Evolutionary conservation across 192 early-diverging fungal genomes (phyloP), one percentile per base, ranked within the genome.

Genomic region (Helicostylum pulchrum): DNA sequence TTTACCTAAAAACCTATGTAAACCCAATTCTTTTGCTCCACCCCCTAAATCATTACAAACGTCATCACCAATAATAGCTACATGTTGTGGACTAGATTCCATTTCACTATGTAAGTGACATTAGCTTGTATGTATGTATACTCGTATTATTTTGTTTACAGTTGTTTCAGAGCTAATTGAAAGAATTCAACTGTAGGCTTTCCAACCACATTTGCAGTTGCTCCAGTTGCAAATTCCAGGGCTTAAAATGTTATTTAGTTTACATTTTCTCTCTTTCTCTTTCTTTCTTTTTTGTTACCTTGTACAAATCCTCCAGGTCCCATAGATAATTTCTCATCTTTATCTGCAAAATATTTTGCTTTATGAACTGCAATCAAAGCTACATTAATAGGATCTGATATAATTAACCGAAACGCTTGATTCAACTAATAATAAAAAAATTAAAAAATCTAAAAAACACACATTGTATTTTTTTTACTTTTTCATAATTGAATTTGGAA

Each of bases 301-400:
- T 85, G 78, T 1, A 94, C 88, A 80, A 95, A 96, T 10, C 89
- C 87, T n/a, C 94, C 94, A 6, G 93, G 94, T 1, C 94, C 94
- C 49, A 96, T 65, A 12, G 85, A 81, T 42, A 96, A 72, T 10
- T 78, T 77, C 45, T 85, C 78, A 46, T 65, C 78, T 58, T 73
- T 67, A 36, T 77, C 78, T 19, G 88, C 88, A 70, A 86, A 89
- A 76, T 94, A 95, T 61, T 85, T 87, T 2, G 83, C 91, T 61
- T 90, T 90, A 63, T 96, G 94, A 5, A 94, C 89, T 23, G 90
- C 92, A 57, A 95, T 82, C 39, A 96, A 66, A 11, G 84, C 78
- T 5, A 81, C 80, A 11, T 77, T 83, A n/a, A n/a, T n/a, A 14
- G 67, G 53, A 5, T 81, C 77, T 4, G 71, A 44, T 19, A 74